A percentile compares a stretch with the other conserved stretches of the same genome.
phyloP scores from a whole-genome alignment of 2,329 filamentous ascomycete genomes.

The Alternaria infectoria region DNA sequence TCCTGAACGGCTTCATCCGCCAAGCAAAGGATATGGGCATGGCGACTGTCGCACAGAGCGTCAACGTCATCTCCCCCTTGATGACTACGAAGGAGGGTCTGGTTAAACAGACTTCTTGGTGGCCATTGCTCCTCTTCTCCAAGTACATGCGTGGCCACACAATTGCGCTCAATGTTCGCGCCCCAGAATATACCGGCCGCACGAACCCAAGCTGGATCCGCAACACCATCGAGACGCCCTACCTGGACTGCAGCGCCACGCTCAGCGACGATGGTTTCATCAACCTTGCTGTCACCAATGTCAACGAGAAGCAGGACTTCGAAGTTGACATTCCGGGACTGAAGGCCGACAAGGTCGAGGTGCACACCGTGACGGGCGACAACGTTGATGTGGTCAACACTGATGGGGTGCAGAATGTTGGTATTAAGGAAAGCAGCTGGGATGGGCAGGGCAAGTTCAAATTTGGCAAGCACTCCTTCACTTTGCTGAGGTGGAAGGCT shows the following conservation, averaged over 20 bases:
- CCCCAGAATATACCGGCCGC: slow-evolving; percentile 69
- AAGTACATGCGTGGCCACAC: slow-evolving; percentile 77
- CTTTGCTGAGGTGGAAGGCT: slow-evolving; percentile 65
- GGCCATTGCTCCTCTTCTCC: slow-evolving; percentile 72
- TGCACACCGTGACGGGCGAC: slow-evolving; percentile 68
- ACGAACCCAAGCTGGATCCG: slow-evolving; percentile 71
- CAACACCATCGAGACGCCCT: slow-evolving; percentile 71
- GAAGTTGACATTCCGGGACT: slow-evolving; percentile 66
- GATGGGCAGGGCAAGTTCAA: slow-evolving; percentile 65
- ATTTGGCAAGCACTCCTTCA: slow-evolving; percentile 75
- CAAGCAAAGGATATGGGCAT: slow-evolving; percentile 75
- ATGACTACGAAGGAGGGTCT: slow-evolving; percentile 72
- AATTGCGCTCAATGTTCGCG: slow-evolving; percentile 69
- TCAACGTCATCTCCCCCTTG: slow-evolving; percentile 79
- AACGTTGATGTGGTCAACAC: slow-evolving; percentile 67
- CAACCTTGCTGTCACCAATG: slow-evolving; percentile 75
- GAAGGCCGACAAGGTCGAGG: slow-evolving; percentile 55
- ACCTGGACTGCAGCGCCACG: slow-evolving; percentile 70
- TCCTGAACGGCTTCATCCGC: slow-evolving; percentile 77
- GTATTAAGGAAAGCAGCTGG: slow-evolving; percentile 67
- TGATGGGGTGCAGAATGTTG: slow-evolving; percentile 67
- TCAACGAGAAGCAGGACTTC: slow-evolving; percentile 65
- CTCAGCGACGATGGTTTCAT: slow-evolving; percentile 66
- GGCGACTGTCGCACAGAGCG: slow-evolving; percentile 78
- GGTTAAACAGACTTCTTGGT: slow-evolving; percentile 76